These are phyloP conservation scores for Didymella lethalis DNA, from an alignment of 2,329 filamentous ascomycete genomes.

Conservation along the genomic window DNA sequence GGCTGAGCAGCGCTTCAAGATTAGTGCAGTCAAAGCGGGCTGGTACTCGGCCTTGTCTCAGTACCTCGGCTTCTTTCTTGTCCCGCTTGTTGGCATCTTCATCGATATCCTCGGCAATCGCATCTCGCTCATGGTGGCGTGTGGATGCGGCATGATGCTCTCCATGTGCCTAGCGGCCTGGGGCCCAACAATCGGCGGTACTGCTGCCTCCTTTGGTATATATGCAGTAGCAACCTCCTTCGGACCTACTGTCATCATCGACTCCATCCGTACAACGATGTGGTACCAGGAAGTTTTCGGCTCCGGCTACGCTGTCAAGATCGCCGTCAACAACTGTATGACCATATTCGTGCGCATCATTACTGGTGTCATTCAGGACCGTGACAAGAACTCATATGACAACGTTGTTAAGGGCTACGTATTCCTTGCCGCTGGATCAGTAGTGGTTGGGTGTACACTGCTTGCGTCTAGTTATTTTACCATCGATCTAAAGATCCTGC, in stretches of 20 bases:
- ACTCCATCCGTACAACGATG: conserved; percentile 66
- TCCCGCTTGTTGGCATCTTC: conserved; percentile 64
- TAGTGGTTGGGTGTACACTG: conserved; percentile 56
- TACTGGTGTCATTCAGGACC: conserved; percentile 66
- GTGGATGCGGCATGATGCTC: conserved; percentile 60
- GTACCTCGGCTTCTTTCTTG: conserved; percentile 65
- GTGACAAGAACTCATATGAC: conserved; percentile 64
- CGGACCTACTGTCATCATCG: conserved; percentile 67
- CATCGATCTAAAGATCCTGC: conserved; percentile 59
- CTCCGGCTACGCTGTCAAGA: conserved; percentile 66
- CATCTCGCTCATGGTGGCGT: conserved; percentile 56
- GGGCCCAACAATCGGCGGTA: conserved; percentile 59
- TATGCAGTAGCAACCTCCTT: conserved; percentile 65
- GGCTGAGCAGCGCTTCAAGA: conserved; percentile 66
- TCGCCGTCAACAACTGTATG: conserved; percentile 70
- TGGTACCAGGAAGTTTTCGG: conserved; percentile 69
- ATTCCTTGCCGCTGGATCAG: conserved; percentile 59
- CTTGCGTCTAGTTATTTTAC: conserved; percentile 51
- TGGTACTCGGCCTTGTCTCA: conserved; percentile 68
- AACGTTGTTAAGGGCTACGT: conserved; percentile 65
- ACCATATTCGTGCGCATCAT: conserved; percentile 67
- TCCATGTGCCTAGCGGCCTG: conserved; percentile 65
- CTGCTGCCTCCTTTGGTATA: conserved; percentile 66
- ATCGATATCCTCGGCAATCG: conserved; percentile 65
- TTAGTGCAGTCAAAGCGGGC: conserved; percentile 63